Evolutionary conservation across 2,329 filamentous ascomycete species (phyloP).

Genomic region (Colletotrichum sp.): DNA sequence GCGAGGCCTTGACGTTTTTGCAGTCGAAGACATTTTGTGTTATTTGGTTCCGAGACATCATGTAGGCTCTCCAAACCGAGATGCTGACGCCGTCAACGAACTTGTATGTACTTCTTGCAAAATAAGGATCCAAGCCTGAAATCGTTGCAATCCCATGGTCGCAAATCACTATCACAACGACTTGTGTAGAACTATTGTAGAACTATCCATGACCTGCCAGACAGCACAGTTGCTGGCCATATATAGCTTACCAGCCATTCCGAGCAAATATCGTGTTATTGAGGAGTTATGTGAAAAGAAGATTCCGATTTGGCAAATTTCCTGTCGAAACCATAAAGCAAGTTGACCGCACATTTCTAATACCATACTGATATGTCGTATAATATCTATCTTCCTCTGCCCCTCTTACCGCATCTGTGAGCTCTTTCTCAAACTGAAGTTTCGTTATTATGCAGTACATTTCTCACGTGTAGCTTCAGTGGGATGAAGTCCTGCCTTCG

Average conservation of each 20-base stretch:
- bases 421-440: too few species aligned
- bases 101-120: too few species aligned
- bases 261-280: background rate
- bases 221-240: background rate
- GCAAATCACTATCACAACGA: background rate
- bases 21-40: background rate
- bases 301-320: background rate
- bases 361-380: background rate
- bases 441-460: too few species aligned
- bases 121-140: too few species aligned
- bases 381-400: fast-evolving
- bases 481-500: background rate
- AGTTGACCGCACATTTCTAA: background rate
- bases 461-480: background rate
- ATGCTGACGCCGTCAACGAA: background rate
- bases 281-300: background rate
- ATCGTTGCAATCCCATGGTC: background rate
- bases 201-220: background rate
- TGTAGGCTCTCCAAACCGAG: background rate
- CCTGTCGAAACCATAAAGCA: background rate
- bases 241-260: background rate
- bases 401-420: too few species aligned
- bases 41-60: background rate
- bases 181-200: fast-evolving
- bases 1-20: background rate